These are phyloP conservation scores for Pyrenochaeta sp. DNA, from an alignment of 2,329 filamentous ascomycete species.

Conservation along the genomic window DNA sequence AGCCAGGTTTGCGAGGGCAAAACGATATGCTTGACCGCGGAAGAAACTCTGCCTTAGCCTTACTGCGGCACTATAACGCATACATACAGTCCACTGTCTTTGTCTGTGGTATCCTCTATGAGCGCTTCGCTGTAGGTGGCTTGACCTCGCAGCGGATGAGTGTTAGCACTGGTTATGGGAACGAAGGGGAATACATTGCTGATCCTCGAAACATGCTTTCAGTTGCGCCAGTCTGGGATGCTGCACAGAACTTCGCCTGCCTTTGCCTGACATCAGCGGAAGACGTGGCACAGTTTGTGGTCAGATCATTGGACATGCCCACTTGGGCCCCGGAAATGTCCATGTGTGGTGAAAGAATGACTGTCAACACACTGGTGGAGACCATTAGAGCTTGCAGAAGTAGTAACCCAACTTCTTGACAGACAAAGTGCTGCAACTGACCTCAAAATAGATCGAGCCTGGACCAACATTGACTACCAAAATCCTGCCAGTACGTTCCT, in stretches of 20 bases:
- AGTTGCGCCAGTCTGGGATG: constrained; percentile 66
- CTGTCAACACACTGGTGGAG: constrained; percentile 68
- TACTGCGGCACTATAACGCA: constrained; percentile 64
- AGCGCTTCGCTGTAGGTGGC: constrained; percentile 75
- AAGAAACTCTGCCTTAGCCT: constrained; percentile 64
- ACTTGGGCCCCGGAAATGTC: constrained; percentile 74
- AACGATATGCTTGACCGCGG: constrained; percentile 70
- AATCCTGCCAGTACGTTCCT: constrained; percentile 51
- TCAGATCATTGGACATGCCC: constrained; percentile 71
- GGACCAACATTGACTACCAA: constrained; percentile 52
- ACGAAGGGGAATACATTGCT: constrained; percentile 72
- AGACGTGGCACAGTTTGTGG: constrained; percentile 76
- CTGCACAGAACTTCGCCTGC: constrained; percentile 51
- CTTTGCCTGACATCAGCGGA: constrained; percentile 74
- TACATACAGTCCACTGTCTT: constrained; percentile 75
- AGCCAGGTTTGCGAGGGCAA: constrained; percentile 62
- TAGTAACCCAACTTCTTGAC: constrained; percentile 10
- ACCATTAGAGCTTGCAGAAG: constrained; percentile 51
- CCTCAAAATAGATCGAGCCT: constrained; percentile 32
- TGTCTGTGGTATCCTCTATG: constrained; percentile 78
- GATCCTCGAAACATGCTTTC: constrained; percentile 67
- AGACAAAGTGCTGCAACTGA: constrained; percentile 12
- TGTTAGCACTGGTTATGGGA: constrained; percentile 60
- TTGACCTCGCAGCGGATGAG: constrained; percentile 69
- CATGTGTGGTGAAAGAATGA: constrained; percentile 73